Percentiles rank a stretch among this genome's conserved stretches.
These are phyloP conservation scores for Elongisporangium undulatum DNA, from an alignment of 352 stramenopile species.

Conservation along the genomic window DNA sequence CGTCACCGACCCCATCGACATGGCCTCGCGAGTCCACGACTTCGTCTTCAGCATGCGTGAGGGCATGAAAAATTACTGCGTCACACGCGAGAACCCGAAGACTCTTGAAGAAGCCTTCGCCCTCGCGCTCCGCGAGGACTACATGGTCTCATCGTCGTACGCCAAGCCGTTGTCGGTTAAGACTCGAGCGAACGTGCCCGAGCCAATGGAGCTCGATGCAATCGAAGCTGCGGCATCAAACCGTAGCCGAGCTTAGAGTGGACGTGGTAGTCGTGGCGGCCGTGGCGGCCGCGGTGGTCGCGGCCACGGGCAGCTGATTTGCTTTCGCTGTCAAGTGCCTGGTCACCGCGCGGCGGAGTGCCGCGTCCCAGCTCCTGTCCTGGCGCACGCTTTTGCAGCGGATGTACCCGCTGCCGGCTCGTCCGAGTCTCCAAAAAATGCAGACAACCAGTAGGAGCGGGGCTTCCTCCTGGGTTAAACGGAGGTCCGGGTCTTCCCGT, in stretches of 20 bases:
- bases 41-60: constrained; percentile 12
- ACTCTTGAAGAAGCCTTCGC: constrained; percentile 11
- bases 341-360: constrained; percentile 11
- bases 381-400: constrained; percentile 2
- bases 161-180: not conserved
- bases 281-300: not conserved
- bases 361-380: constrained; percentile 3
- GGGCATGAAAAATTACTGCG: constrained; percentile 5
- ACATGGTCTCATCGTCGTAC: constrained; percentile 10
- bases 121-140: constrained; percentile 9
- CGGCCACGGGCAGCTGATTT: not conserved
- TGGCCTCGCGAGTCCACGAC: constrained; percentile 9
- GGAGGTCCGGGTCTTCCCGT: constrained; percentile 5
- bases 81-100: constrained; percentile 4
- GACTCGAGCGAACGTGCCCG: not conserved
- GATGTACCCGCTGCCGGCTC: not conserved
- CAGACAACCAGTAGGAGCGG: constrained; percentile 8
- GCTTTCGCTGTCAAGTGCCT: constrained; percentile 6
- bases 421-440: constrained; percentile 2
- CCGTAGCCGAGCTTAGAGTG: not conserved
- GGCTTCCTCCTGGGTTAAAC: constrained; percentile 6
- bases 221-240: constrained; percentile 2
- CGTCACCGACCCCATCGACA: constrained; percentile 9
- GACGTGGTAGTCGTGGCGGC: not conserved
- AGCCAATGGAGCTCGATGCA: constrained; percentile 12